phyloP scores from a whole-genome alignment of 495 filamentous ascomycete species.

The Trichocladium uniseriatum region DNA sequence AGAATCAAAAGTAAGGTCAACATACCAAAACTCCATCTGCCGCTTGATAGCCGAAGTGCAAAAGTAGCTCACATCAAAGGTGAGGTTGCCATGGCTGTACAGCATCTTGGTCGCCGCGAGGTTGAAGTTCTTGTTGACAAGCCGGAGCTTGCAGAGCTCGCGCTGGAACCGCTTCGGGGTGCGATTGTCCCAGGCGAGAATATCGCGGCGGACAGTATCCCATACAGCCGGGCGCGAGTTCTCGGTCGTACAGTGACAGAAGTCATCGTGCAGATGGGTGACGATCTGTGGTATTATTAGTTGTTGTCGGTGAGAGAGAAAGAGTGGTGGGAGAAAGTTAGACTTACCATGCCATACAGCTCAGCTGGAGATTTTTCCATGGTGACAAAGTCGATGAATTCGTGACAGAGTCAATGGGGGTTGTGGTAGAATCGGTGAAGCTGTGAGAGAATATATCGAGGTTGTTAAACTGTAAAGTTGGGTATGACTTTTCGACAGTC shows the following conservation, averaged over 20 bases:
- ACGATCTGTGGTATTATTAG: not conserved
- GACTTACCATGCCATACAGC: not conserved
- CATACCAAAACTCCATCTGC: not conserved
- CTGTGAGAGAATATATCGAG: too few species aligned
- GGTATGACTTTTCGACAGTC: too few species aligned
- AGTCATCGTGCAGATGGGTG: not conserved
- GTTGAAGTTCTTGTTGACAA: not conserved
- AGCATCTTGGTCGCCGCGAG: not conserved
- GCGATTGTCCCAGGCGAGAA: not conserved
- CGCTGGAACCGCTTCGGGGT: not conserved
- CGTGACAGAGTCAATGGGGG: too few species aligned
- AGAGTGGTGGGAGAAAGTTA: too few species aligned
- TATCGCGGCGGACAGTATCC: not conserved
- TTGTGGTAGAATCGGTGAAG: too few species aligned
- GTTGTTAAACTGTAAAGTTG: too few species aligned
- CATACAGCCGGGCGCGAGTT: not conserved
- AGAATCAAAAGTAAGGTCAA: too few species aligned
- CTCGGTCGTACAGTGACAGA: not conserved
- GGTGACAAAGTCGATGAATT: too few species aligned
- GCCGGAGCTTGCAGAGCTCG: not conserved
- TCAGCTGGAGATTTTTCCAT: too few species aligned
- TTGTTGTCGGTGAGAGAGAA: not conserved
- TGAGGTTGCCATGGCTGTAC: not conserved
- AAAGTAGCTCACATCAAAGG: not conserved
- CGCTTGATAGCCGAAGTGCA: not conserved